Evolutionary conservation across 2,329 filamentous ascomycete genomes (phyloP), one percentile per base, ranked within the genome.

Genomic region (Emydomyces testavorans): DNA sequence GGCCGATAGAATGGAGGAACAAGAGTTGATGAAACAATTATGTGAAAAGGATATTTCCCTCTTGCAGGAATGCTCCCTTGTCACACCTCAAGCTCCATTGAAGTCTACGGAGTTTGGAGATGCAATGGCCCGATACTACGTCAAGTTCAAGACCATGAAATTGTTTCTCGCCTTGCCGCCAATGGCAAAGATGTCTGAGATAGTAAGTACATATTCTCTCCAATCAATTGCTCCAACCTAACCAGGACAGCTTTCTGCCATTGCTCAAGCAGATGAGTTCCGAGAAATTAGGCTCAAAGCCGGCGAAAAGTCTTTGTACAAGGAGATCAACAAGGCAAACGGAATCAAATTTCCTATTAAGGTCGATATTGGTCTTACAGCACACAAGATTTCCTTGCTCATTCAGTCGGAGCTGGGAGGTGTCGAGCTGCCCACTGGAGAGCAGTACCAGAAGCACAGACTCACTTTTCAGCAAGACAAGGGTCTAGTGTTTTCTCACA

Each of bases 61-160:
- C n/a, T 69, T 93, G 1, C 73, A 78, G 50, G 72, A 82, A 21
- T 63, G 70, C 31, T 67, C 73, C 0, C 68, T 92, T 5, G 69
- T 88, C 10, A 71, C 70, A 1, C 52, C 62, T 5, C 60, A 63
- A 1, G 62, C 69, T 0, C 64, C 64, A 3, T 72, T 90, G 40
- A 70, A 66, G 21, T 79, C 77, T 37, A 90, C 84, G 0, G 78
- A 81, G 41, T 85, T 83, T 58, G 86, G 86, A 1, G 74, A 82
- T 48, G 82, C 82, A 3, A 93, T 94, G 86, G 83, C 85, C 36
- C 77, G 79, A 40, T 93, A 90, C 61, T 90, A 86, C 67, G 70
- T 92, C 2, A 78, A 78, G 18, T 89, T 89, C 56, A 75, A 82
- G 31, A 92, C 85, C 0, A 93, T 92, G 85, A 82, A 79, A 56